Conservation (phyloP, 805 yeast species). For the Candida morakotiae region DNA sequence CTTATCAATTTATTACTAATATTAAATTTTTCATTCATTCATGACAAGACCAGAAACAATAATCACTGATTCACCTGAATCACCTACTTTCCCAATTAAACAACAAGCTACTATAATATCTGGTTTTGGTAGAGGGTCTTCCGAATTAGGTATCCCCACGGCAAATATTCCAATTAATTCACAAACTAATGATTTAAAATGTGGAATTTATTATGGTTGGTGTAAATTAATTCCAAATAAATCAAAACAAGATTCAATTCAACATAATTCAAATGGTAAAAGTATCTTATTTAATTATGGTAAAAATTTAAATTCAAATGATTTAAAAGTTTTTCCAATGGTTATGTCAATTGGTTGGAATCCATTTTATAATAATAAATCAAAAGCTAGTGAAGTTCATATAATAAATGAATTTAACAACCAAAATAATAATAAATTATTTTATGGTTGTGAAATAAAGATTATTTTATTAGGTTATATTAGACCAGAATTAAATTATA, state of each 20-base stretch:
- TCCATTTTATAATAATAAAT: slow-evolving; percentile 79
- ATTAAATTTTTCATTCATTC: no score
- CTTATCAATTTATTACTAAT: neutral
- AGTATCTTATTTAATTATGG: slow-evolving; percentile 59
- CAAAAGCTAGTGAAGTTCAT: slow-evolving; percentile 85
- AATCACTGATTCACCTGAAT: slow-evolving; percentile 38
- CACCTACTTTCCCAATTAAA: slow-evolving; percentile 33
- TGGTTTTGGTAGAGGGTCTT: slow-evolving; percentile 95
- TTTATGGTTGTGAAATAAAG: slow-evolving; percentile 77
- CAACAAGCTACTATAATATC: slow-evolving; percentile 50
- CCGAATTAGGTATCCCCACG: slow-evolving; percentile 92
- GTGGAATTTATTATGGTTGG: slow-evolving; percentile 93
- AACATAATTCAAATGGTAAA: slow-evolving; percentile 19
- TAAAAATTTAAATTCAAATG: slow-evolving; percentile 34
- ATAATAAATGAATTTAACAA: slow-evolving; percentile 66
- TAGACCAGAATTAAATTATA: slow-evolving; percentile 85
- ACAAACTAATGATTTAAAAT: slow-evolving; percentile 41
- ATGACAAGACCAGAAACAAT: slow-evolving; percentile 45
- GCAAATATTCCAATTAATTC: slow-evolving; percentile 73
- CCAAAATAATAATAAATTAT: slow-evolving; percentile 40
- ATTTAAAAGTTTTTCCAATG: slow-evolving; percentile 63
- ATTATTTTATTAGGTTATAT: slow-evolving; percentile 81
- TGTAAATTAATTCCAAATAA: slow-evolving; percentile 29
- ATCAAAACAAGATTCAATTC: slow-evolving; percentile 6
- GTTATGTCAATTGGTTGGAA: slow-evolving; percentile 97